A percentile compares a stretch with the other conserved stretches of the same genome.
Conservation (phyloP, 164 flowering plant species). For the Paratinospora sagittata region DNA sequence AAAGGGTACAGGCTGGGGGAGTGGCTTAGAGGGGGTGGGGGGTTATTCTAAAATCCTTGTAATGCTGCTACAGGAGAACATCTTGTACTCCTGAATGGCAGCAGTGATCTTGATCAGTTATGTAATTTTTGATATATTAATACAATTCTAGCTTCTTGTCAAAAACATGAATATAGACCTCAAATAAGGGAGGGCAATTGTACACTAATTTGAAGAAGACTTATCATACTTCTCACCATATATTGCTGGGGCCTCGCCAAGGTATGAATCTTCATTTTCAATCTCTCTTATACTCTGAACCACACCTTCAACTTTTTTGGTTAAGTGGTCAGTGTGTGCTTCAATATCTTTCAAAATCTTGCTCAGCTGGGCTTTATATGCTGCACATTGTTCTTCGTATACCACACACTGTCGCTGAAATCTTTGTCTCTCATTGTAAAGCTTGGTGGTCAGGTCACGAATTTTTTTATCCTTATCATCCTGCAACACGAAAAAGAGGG, state of each 20-base stretch:
- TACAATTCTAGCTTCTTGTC: too few species aligned
- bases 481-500: constrained; percentile 19
- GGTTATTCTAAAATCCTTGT: too few species aligned
- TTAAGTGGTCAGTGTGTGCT: constrained; percentile 30
- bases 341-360: constrained; percentile 31
- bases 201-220: too few species aligned
- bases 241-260: not conserved
- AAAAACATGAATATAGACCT: not conserved
- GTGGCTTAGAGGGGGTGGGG: too few species aligned
- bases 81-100: too few species aligned
- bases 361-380: constrained; percentile 21
- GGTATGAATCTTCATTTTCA: constrained; percentile 21
- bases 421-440: constrained; percentile 33
- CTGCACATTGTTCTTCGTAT: constrained; percentile 29
- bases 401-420: constrained; percentile 33
- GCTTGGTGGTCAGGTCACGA: constrained; percentile 31
- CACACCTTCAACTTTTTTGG: constrained; percentile 26
- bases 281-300: constrained; percentile 30
- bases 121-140: too few species aligned
- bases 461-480: constrained; percentile 42
- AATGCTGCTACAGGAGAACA: too few species aligned
- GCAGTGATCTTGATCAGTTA: too few species aligned
- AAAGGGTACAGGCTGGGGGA: too few species aligned
- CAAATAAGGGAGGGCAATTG: too few species aligned
- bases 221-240: not conserved